Evolutionary conservation across 2,329 filamentous ascomycete genomes (phyloP).

Genomic region (Alternaria atra): DNA sequence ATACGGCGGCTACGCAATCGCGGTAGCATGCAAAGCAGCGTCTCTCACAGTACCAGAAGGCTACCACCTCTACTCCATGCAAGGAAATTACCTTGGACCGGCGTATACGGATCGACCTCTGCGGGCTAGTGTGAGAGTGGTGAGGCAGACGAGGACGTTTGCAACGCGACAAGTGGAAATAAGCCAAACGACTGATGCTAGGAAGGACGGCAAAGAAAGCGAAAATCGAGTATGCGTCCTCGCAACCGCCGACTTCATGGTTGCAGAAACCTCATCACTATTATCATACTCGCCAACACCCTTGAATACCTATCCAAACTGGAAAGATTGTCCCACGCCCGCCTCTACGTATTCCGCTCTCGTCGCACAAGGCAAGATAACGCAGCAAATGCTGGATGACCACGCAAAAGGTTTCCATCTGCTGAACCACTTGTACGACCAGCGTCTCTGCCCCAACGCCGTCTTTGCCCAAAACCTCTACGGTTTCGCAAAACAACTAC

Average conservation of each 20-base stretch:
- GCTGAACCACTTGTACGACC: constrained; percentile 47
- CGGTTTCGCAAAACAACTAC: constrained; percentile 49
- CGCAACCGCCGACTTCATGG: constrained; percentile 59
- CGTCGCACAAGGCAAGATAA: constrained; percentile 23
- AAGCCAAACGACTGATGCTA: constrained; percentile 44
- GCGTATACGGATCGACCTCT: constrained; percentile 54
- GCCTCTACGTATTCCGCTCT: constrained; percentile 2
- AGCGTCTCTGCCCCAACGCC: constrained; percentile 51
- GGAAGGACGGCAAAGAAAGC: constrained; percentile 41
- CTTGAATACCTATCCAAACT: constrained; percentile 38
- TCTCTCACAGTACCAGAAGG: constrained; percentile 48
- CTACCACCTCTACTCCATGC: constrained; percentile 57
- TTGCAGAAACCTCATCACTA: constrained; percentile 47
- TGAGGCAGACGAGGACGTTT: constrained; percentile 59
- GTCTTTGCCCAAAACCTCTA: constrained; percentile 57
- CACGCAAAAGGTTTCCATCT: constrained; percentile 44
- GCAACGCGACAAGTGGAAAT: constrained; percentile 59
- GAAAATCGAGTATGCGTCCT: constrained; percentile 54
- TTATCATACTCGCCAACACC: constrained; percentile 55
- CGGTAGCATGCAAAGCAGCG: constrained; percentile 55
- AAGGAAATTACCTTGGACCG: constrained; percentile 60
- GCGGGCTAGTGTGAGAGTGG: constrained; percentile 47
- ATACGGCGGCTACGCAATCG: constrained; percentile 58
- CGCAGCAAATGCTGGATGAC: constrained; percentile 22
- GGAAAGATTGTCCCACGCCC: constrained; percentile 16